Evolutionary conservation across 2,329 filamentous ascomycete species (phyloP).

Genomic region (Fusarium veterinarium): DNA sequence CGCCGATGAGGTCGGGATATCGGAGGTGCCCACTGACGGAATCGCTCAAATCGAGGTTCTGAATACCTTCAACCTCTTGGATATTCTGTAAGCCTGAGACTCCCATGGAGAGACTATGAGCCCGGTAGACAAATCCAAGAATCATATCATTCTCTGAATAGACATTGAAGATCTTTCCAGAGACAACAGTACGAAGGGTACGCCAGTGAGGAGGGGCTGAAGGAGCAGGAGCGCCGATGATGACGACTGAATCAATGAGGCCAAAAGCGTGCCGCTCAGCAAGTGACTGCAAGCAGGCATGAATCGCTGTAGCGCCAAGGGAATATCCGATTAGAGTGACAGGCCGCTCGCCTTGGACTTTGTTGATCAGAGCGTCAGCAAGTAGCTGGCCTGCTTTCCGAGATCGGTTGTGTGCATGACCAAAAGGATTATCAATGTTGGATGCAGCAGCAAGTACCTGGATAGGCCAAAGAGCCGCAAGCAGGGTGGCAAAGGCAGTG

Average conservation of each 20-base stretch:
- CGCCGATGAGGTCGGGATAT: conserved; percentile 62
- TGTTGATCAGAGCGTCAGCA: conserved; percentile 84
- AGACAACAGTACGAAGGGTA: conserved; percentile 79
- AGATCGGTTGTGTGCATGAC: conserved; percentile 77
- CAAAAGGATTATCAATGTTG: conserved; percentile 85
- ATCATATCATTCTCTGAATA: conserved; percentile 90
- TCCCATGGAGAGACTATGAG: conserved; percentile 83
- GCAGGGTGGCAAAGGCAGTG: conserved; percentile 75
- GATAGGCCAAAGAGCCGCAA: conserved; percentile 77
- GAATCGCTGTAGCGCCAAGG: conserved; percentile 84
- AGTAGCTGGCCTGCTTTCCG: conserved; percentile 84
- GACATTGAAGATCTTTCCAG: conserved; percentile 86
- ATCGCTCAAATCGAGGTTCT: conserved; percentile 65
- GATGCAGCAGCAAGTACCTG: conserved; percentile 73
- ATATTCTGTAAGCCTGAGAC: conserved; percentile 86
- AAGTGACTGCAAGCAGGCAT: conserved; percentile 80
- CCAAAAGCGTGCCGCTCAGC: conserved; percentile 85
- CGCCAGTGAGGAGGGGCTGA: conserved; percentile 80
- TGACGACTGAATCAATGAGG: conserved; percentile 82
- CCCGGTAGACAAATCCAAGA: conserved; percentile 86
- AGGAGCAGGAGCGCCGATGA: conserved; percentile 85
- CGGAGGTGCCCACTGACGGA: conserved; percentile 66
- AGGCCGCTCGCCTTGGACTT: conserved; percentile 82
- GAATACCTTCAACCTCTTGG: conserved; percentile 72
- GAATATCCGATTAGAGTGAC: conserved; percentile 87